Percentiles rank a stretch among this genome's conserved stretches.
phyloP scores from a whole-genome alignment of 805 yeast genomes.

The Scheffersomyces coipomensis region DNA sequence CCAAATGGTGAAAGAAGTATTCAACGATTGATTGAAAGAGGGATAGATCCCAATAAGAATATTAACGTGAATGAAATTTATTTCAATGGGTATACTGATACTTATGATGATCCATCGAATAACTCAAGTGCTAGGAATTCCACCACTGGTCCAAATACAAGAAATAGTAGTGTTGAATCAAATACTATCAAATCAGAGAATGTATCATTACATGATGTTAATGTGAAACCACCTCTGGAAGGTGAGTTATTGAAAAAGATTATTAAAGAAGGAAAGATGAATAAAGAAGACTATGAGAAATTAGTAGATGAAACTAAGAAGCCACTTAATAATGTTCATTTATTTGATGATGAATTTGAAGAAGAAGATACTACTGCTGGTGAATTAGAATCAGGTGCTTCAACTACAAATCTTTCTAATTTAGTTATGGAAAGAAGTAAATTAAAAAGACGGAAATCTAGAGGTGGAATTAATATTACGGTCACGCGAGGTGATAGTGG shows the following conservation, averaged over 20 bases:
- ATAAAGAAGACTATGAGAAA: conserved; percentile 27
- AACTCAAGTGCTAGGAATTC: conserved; percentile 5
- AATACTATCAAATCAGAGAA: neutral
- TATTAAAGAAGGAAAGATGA: conserved; percentile 30
- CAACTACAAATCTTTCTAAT: conserved; percentile 1
- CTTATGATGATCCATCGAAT: conserved; percentile 1
- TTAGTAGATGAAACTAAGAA: conserved; percentile 31
- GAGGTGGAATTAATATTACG: conserved; percentile 24
- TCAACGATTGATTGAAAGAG: conserved; percentile 29
- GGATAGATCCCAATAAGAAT: conserved; percentile 42
- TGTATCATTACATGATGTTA: neutral
- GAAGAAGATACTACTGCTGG: conserved; percentile 10
- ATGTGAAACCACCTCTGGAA: neutral
- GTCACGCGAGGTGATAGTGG: neutral
- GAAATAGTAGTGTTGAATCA: conserved; percentile 4
- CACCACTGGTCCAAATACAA: conserved; percentile 7
- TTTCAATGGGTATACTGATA: conserved; percentile 29
- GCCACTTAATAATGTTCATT: conserved; percentile 31
- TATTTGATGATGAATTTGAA: conserved; percentile 39
- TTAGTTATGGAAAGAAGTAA: conserved; percentile 5
- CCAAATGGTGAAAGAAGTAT: conserved; percentile 45
- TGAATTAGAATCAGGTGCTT: conserved; percentile 4
- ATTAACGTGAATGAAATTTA: conserved; percentile 36
- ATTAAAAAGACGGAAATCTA: conserved; percentile 21
- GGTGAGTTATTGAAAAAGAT: conserved; percentile 37